phyloP scores from a whole-genome alignment of 441 rosid species.

The Metrosideros polymorpha region DNA sequence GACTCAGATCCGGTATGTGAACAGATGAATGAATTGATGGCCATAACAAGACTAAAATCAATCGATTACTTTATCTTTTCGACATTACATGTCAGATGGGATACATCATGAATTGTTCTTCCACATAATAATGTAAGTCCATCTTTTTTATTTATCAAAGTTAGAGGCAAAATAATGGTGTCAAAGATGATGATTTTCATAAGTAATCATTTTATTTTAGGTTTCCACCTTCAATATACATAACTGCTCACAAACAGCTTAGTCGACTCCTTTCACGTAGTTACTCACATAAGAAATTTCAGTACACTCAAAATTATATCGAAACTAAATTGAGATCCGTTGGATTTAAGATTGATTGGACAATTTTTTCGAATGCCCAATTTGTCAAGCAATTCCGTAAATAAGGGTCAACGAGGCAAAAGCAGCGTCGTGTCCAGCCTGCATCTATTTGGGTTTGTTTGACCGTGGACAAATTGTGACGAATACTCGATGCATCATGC shows the following conservation, averaged over 20 bases:
- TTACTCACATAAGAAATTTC: not conserved
- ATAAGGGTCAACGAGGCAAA: not conserved
- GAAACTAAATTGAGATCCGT: not conserved
- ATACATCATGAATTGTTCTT: not conserved
- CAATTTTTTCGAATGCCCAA: not conserved
- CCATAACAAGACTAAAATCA: not conserved
- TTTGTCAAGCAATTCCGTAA: not conserved
- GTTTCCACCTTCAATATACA: too few species aligned
- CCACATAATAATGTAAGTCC: not conserved
- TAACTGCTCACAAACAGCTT: too few species aligned
- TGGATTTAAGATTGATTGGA: not conserved
- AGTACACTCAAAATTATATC: not conserved
- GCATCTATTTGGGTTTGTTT: not conserved
- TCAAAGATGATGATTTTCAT: not conserved
- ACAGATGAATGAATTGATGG: accelerated
- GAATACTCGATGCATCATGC: not conserved
- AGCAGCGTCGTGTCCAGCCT: not conserved
- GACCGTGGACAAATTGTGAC: not conserved
- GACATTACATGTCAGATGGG: not conserved
- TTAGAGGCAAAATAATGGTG: not conserved
- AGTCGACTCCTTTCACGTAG: not conserved
- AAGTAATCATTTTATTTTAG: not conserved
- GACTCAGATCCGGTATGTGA: accelerated
- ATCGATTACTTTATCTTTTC: not conserved
- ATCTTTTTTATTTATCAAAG: not conserved